A percentile compares a stretch with the other conserved stretches of the same genome.
These are phyloP conservation scores for Capronia epimyces DNA, from an alignment of 2,329 filamentous ascomycete species.

Conservation along the genomic window DNA sequence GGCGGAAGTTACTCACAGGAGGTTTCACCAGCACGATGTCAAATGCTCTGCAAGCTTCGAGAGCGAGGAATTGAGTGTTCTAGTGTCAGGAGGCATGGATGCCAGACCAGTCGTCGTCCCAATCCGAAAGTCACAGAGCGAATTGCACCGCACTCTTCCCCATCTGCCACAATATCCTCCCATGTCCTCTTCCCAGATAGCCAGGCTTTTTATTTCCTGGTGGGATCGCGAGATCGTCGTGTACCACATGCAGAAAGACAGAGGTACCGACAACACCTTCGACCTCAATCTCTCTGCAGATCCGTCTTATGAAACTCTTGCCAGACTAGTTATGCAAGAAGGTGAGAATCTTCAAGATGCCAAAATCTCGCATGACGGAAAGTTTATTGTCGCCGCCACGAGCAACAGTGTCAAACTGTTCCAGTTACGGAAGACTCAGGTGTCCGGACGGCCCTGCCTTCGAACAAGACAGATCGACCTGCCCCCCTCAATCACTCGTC, in stretches of 20 bases:
- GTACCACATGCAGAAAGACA: constrained; percentile 51
- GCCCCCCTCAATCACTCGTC: constrained; percentile 50
- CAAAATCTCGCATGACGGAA: constrained; percentile 65
- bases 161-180: constrained; percentile 74
- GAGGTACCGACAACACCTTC: constrained; percentile 1
- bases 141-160: constrained; percentile 77
- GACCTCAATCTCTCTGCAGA: constrained; percentile 6
- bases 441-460: constrained; percentile 8
- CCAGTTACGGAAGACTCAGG: constrained; percentile 44
- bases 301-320: constrained; percentile 21
- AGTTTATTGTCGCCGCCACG: constrained; percentile 70
- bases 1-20: constrained; percentile 77
- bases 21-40: constrained; percentile 90
- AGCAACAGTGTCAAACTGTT: constrained; percentile 71
- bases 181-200: constrained; percentile 64
- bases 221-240: constrained; percentile 84
- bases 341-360: constrained; percentile 79
- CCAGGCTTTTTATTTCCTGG: constrained; percentile 78
- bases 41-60: constrained; percentile 92
- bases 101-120: constrained; percentile 77
- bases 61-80: constrained; percentile 71
- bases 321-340: constrained; percentile 42
- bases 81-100: constrained; percentile 89
- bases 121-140: constrained; percentile 55
- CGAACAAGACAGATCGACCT: constrained; percentile 64